Evolutionary conservation across 2,329 filamentous ascomycete genomes (phyloP).

Genomic region (Teratosphaeria zuluensis): DNA sequence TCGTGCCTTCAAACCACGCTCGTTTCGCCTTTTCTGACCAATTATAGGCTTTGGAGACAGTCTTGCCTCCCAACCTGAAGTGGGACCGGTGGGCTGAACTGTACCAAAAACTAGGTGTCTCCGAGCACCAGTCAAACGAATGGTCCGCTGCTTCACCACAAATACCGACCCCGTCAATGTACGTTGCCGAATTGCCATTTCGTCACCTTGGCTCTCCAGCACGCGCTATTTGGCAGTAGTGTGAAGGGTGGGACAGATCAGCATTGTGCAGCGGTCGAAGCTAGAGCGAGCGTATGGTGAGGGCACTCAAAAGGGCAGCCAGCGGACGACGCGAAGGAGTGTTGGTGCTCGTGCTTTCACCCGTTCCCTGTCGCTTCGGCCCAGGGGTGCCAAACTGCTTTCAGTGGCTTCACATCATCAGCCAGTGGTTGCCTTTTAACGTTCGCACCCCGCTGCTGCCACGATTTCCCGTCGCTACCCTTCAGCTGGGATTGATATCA

Average conservation of each 20-base stretch:
- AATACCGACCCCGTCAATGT: background rate
- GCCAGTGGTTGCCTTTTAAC: conserved; percentile 2
- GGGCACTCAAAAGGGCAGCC: background rate
- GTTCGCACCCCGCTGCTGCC: conserved; percentile 2
- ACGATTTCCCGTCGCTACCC: conserved; percentile 5
- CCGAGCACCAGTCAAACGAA: background rate
- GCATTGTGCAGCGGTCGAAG: background rate
- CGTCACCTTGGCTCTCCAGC: background rate
- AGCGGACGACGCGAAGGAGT: background rate
- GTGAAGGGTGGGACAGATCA: background rate
- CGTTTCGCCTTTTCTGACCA: background rate
- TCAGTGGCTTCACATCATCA: background rate
- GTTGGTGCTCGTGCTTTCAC: background rate
- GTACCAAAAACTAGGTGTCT: background rate
- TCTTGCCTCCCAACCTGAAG: background rate
- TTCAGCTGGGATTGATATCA: conserved; percentile 4
- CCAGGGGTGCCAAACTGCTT: conserved; percentile 1
- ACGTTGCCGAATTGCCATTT: background rate
- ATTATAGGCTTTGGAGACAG: background rate
- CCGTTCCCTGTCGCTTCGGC: background rate
- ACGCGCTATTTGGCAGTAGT: background rate
- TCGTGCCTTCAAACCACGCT: background rate
- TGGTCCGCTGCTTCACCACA: background rate
- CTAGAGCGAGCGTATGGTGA: background rate
- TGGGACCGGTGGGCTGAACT: background rate